A percentile compares a stretch with the other conserved stretches of the same genome.
phyloP scores from a whole-genome alignment of 1,139 yeast genomes.

The Eremothecium coryli region DNA sequence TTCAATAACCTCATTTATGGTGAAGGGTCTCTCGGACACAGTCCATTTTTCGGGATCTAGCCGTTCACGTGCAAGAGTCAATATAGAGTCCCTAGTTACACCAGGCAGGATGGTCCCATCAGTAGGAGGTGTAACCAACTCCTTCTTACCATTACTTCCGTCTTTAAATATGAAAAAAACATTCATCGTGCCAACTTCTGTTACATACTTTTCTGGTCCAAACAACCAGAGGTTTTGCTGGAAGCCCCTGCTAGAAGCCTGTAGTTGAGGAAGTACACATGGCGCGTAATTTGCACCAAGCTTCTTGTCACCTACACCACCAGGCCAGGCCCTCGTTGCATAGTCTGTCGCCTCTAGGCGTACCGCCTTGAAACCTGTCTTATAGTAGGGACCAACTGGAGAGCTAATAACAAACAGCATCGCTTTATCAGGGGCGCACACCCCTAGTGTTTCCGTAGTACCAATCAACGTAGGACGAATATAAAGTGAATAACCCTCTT shows the following conservation, averaged over 20 bases:
- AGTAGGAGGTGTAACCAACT: conserved; percentile 89
- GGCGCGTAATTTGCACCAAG: conserved; percentile 98
- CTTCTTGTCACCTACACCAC: conserved; percentile 93
- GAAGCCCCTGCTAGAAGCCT: conserved; percentile 83
- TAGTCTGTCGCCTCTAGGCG: conserved; percentile 87
- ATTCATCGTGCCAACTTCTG: conserved; percentile 98
- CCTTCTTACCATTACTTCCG: conserved; percentile 65
- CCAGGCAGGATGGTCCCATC: conserved; percentile 97
- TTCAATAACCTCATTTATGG: conserved; percentile 72
- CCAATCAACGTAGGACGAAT: conserved; percentile 93
- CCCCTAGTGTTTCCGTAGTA: conserved; percentile 79
- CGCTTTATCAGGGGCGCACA: conserved; percentile 70
- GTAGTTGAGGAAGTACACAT: conserved; percentile 76
- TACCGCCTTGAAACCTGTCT: conserved; percentile 91
- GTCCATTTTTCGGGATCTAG: conserved; percentile 69
- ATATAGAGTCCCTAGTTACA: conserved; percentile 86
- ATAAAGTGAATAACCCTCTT: conserved; percentile 82
- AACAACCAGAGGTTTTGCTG: conserved; percentile 95
- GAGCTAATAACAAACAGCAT: conserved; percentile 77
- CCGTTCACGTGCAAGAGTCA: conserved; percentile 64
- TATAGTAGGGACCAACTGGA: conserved; percentile 90
- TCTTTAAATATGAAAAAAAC: conserved; percentile 76
- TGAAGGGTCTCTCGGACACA: conserved; percentile 69
- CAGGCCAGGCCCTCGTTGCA: conserved; percentile 98
- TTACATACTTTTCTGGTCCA: conserved; percentile 79